Evolutionary conservation across 2,329 filamentous ascomycete genomes (phyloP), one percentile per base, ranked within the genome.

Genomic region (Penicillium sclerotiorum): DNA sequence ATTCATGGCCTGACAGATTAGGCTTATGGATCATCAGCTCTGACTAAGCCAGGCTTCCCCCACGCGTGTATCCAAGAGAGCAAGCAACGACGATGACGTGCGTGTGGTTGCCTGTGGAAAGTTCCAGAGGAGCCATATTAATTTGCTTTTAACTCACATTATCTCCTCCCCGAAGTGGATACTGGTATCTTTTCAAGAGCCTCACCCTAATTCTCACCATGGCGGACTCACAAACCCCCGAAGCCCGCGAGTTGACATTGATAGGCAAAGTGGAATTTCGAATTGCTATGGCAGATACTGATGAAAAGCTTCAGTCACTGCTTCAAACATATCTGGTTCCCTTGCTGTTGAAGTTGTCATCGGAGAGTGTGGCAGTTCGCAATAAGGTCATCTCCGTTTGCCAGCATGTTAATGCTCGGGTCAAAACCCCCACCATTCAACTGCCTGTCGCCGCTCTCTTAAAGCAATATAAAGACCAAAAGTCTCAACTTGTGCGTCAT

Each of bases 201-300:
- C 27, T 28, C 8, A 27, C 40, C 25, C 18, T 23, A 22, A 18
- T 20, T 45, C 23, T 45, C 51, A 56, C 52, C 41, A 71, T 72
- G 69, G 65, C 69, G 56, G 63, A 64, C 50, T 59, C 64, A 49
- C 63, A 62, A 57, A 73, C 63, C 63, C 55, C 63, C 48, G 72
- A 74, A 52, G 71, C 87, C 70, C 84, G 86, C 55, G 91, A 96
- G 80, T 79, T 95, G 59, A 83, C 85, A 58, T 82, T 96, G 54
- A 83, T 96, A 45, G 88, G 89, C 63, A 93, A 89, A 66, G 87
- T 95, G 38, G 91, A 95, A 70, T 84, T 94, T 65, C 83, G 86
- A 56, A 94, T 96, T 63, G 87, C 84, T 22, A 83, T 93, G 45
- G 88, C 92, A 22, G 88, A 90, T 60, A 86, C 90, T 44, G 93